Evolutionary conservation across 306 rosid species (phyloP).

Genomic region (Sesbania bispinosa): DNA sequence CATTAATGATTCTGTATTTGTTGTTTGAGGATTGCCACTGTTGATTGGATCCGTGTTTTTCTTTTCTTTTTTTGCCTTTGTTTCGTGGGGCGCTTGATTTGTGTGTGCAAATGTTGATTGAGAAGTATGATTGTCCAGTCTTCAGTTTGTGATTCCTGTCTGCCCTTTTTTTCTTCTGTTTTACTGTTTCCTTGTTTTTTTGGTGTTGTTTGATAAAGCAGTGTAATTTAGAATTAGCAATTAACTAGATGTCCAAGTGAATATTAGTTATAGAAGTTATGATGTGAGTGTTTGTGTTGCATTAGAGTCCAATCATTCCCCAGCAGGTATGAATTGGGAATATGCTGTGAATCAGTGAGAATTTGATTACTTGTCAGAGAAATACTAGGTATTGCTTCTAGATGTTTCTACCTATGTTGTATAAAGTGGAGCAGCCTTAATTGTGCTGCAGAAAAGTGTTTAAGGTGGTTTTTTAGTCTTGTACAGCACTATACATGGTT

Average conservation of each 20-base stretch:
- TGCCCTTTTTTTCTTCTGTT: not conserved
- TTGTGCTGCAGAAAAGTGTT: not conserved
- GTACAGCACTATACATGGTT: not conserved
- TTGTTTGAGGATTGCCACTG: slow-evolving; percentile 13
- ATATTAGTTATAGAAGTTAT: not conserved
- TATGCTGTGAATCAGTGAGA: not conserved
- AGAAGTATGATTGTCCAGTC: not conserved
- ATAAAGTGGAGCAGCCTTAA: not conserved
- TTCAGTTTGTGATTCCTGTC: not conserved
- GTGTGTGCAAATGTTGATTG: not conserved
- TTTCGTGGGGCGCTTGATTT: not conserved
- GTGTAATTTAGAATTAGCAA: not conserved
- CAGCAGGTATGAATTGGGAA: not conserved
- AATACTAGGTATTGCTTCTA: not conserved
- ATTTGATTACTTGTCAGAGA: not conserved
- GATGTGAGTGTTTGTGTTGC: not conserved
- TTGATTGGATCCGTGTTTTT: slow-evolving; percentile 33
- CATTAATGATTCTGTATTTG: slow-evolving; percentile 1
- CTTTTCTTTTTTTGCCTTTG: not conserved
- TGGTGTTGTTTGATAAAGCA: not conserved
- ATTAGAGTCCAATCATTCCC: not conserved
- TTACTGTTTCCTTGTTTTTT: not conserved
- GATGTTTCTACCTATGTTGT: not conserved
- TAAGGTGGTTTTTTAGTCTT: not conserved
- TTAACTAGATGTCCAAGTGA: not conserved